Conservation (phyloP, 2,329 filamentous ascomycete genomes). For the Sarocladium kiliense region DNA sequence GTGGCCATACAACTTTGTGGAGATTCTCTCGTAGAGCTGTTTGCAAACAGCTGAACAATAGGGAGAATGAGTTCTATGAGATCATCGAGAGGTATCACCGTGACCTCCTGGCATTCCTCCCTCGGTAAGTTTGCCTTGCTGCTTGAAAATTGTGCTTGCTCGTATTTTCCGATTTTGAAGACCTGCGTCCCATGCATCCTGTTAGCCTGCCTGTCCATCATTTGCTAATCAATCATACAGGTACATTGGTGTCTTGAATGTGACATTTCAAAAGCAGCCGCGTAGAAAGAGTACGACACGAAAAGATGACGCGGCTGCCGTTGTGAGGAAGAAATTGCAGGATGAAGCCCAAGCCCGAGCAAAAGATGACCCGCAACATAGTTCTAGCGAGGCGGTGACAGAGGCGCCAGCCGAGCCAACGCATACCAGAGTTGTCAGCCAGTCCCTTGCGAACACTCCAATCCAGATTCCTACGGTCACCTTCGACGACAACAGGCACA, state of each 20-base stretch:
- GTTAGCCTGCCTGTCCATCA: background rate
- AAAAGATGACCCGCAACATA: slow-evolving; percentile 2
- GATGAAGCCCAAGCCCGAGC: slow-evolving; percentile 15
- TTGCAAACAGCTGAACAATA: slow-evolving; percentile 96
- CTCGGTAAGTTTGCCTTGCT: slow-evolving; percentile 54
- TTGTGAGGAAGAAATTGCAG: slow-evolving; percentile 31
- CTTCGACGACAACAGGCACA: slow-evolving; percentile 90
- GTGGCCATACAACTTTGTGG: slow-evolving; percentile 93
- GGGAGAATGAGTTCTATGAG: slow-evolving; percentile 98
- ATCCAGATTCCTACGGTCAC: slow-evolving; percentile 81
- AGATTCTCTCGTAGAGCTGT: slow-evolving; percentile 92
- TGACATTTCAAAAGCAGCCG: slow-evolving; percentile 82
- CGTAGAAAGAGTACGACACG: slow-evolving; percentile 57
- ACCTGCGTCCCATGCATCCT: background rate
- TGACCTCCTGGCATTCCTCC: slow-evolving; percentile 83
- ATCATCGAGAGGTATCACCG: slow-evolving; percentile 88
- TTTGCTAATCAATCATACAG: slow-evolving; percentile 37
- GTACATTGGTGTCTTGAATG: slow-evolving; percentile 95
- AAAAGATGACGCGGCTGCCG: slow-evolving; percentile 38
- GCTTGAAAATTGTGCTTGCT: background rate
- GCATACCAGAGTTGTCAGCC: slow-evolving; percentile 50
- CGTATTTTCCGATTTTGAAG: slow-evolving; percentile 12
- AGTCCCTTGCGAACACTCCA: slow-evolving; percentile 64
- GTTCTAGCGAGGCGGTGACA: slow-evolving; percentile 13
- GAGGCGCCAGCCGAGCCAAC: slow-evolving; percentile 16